Evolutionary conservation across 1,139 yeast species (phyloP).

Genomic region (Candida anutae): DNA sequence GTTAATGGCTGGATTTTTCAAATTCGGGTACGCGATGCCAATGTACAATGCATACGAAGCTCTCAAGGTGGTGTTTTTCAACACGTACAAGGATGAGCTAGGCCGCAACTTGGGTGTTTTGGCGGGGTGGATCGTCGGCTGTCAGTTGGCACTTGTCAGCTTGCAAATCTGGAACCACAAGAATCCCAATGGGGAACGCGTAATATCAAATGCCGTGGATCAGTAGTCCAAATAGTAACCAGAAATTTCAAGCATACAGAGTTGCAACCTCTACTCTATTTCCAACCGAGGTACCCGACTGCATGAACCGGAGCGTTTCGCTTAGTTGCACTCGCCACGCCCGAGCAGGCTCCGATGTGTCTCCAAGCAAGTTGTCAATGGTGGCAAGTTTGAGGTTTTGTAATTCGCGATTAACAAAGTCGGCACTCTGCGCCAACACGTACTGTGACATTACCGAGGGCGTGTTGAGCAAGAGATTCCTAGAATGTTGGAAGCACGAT

Average conservation of each 20-base stretch:
- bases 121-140: slow-evolving; percentile 49
- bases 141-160: slow-evolving; percentile 7
- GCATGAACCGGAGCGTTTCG: too few relatives aligned
- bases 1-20: slow-evolving; percentile 44
- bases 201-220: too few relatives aligned
- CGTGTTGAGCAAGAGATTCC: background rate
- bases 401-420: background rate
- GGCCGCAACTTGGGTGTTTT: slow-evolving; percentile 55
- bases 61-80: slow-evolving; percentile 48
- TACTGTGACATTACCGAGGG: background rate
- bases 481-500: background rate
- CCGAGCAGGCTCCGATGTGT: too few relatives aligned
- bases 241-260: too few relatives aligned
- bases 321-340: too few relatives aligned
- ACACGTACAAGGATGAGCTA: slow-evolving; percentile 46
- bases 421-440: background rate
- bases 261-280: too few relatives aligned
- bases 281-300: too few relatives aligned
- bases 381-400: background rate
- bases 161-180: background rate
- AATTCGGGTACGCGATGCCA: slow-evolving; percentile 62
- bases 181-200: too few relatives aligned
- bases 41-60: slow-evolving; percentile 52
- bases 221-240: too few relatives aligned
- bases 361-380: background rate